phyloP scores from a whole-genome alignment of 352 stramenopile species.

The Phytophthora sojae region DNA sequence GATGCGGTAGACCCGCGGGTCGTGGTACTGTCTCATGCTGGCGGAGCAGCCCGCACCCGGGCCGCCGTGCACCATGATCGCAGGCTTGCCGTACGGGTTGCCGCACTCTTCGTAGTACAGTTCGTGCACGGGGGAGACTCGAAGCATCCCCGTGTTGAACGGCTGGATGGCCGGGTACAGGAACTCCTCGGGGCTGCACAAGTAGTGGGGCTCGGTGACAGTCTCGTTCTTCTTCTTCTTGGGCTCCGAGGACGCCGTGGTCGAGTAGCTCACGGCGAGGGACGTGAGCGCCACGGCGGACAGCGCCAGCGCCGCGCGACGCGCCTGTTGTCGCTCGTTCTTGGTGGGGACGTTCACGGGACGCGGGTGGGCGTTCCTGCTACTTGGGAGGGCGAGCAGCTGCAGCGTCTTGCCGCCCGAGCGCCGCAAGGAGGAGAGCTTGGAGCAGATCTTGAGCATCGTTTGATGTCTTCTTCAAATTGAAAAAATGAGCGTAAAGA shows the following conservation, averaged over 20 bases:
- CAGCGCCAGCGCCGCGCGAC: conserved; percentile 28
- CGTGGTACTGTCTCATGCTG: conserved; percentile 93
- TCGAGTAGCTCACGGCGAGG: conserved; percentile 36
- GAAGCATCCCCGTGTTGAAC: conserved; percentile 82
- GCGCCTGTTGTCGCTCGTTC: conserved; percentile 19
- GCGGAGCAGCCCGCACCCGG: conserved; percentile 91
- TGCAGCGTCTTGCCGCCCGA: conserved; percentile 37
- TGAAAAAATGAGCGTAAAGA: conserved; percentile 8
- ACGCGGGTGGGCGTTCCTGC: conserved; percentile 21
- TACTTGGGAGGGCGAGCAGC: conserved; percentile 35
- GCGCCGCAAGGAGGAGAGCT: conserved; percentile 26
- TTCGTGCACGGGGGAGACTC: conserved; percentile 85
- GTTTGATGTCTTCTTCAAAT: conserved; percentile 21
- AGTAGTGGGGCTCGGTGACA: conserved; percentile 36
- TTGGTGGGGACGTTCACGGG: conserved; percentile 35
- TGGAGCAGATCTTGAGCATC: conserved; percentile 33
- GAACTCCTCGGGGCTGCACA: conserved; percentile 67
- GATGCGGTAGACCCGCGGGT: conserved; percentile 92
- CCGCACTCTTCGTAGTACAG: conserved; percentile 94
- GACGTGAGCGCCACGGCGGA: conserved; percentile 38
- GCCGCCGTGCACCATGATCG: conserved; percentile 95
- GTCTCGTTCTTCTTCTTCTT: background rate
- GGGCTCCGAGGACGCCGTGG: conserved; percentile 31
- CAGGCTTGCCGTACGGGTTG: conserved; percentile 87
- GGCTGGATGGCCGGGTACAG: conserved; percentile 88